These are phyloP conservation scores for Leucosporidium creatinivorum DNA, from an alignment of 768 basidiomycete genomes.

Conservation along the genomic window DNA sequence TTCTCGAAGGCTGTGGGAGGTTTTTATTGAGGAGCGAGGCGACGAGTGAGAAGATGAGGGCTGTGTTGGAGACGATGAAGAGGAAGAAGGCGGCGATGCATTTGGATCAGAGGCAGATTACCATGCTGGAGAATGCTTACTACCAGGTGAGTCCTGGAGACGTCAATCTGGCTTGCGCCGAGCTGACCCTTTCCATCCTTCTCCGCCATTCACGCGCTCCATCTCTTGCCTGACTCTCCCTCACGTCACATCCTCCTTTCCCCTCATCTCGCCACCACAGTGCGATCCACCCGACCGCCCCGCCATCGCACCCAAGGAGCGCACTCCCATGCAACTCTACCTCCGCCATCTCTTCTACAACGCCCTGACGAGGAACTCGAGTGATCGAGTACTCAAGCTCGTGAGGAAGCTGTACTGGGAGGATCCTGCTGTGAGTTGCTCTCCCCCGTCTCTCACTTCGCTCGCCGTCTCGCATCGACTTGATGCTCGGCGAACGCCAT, in stretches of 20 bases:
- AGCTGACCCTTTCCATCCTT: neutral
- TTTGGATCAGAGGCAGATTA: constrained; percentile 78
- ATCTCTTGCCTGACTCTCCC: too few relatives aligned
- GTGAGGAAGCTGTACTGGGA: constrained; percentile 95
- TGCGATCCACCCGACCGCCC: constrained; percentile 95
- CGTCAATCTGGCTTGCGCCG: too few relatives aligned
- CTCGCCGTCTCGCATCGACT: neutral
- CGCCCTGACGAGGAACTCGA: constrained; percentile 81
- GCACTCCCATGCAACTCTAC: constrained; percentile 81
- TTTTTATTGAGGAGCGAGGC: constrained; percentile 82
- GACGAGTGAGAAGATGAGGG: constrained; percentile 66
- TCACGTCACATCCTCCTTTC: too few relatives aligned
- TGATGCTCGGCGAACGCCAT: neutral
- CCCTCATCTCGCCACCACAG: too few relatives aligned
- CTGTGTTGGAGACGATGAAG: constrained; percentile 75
- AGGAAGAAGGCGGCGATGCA: constrained; percentile 90
- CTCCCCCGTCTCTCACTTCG: too few relatives aligned
- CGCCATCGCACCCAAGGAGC: constrained; percentile 74
- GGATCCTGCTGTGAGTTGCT: constrained; percentile 47
- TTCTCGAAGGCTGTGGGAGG: constrained; percentile 88
- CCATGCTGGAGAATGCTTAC: constrained; percentile 93
- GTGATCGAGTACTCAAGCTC: constrained; percentile 91
- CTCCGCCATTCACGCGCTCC: too few relatives aligned
- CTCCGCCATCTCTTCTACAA: constrained; percentile 92
- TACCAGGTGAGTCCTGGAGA: constrained; percentile 61